Evolutionary conservation across 805 yeast species (phyloP).

Genomic region (Candida pseudofarinosa): DNA sequence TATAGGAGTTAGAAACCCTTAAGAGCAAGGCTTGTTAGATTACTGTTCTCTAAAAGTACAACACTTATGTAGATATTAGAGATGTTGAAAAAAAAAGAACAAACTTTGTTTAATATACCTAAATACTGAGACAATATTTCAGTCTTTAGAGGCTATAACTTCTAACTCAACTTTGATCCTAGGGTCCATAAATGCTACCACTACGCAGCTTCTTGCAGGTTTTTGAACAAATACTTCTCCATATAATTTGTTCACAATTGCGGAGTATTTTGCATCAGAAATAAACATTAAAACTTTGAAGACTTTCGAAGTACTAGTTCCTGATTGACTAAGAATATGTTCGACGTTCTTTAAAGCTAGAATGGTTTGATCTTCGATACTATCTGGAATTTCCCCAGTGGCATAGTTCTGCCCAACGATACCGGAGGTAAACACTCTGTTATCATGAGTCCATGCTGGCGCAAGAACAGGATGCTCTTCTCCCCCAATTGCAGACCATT

Average conservation of each 20-base stretch:
- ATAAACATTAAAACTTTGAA: conserved; percentile 50
- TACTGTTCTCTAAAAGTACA: no score
- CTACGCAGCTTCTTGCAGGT: conserved; percentile 53
- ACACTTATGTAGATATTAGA: no score
- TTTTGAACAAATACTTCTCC: conserved; percentile 40
- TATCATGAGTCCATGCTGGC: conserved; percentile 26
- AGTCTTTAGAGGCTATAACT: conserved; percentile 37
- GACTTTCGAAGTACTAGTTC: conserved; percentile 43
- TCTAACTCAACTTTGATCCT: conserved; percentile 51
- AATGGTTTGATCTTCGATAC: conserved; percentile 44
- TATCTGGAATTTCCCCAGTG: conserved; percentile 38
- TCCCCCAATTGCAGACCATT: conserved; percentile 27
- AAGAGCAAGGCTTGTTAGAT: no score
- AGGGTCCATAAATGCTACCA: conserved; percentile 49
- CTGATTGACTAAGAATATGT: conserved; percentile 39
- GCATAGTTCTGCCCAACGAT: conserved; percentile 38
- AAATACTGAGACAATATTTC: no score
- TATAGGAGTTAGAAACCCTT: no score
- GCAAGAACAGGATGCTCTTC: conserved; percentile 27
- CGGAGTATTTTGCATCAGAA: conserved; percentile 38
- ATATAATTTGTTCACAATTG: conserved; percentile 44
- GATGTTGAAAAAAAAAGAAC: no score
- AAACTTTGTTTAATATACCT: no score
- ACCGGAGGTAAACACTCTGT: conserved; percentile 46
- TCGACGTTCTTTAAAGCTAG: conserved; percentile 42